These are phyloP conservation scores for Coelastrella sp. DNA, from an alignment of 139 green algal genomes.

Conservation along the genomic window DNA sequence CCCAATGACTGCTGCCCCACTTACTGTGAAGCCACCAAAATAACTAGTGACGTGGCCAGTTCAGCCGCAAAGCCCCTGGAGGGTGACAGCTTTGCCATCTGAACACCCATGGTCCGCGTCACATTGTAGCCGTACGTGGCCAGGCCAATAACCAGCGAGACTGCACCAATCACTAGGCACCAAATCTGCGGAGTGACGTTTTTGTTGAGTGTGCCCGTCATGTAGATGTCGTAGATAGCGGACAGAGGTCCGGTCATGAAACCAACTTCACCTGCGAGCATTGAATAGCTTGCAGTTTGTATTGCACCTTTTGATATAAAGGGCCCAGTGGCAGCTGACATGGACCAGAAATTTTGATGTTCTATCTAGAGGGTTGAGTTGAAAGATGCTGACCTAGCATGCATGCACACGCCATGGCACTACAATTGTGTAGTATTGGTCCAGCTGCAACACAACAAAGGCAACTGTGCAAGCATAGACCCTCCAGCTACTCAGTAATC, in stretches of 20 bases:
- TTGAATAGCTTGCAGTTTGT: conserved; percentile 62
- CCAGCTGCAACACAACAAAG: too few species aligned
- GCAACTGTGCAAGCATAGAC: too few species aligned
- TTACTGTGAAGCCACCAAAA: conserved; percentile 70
- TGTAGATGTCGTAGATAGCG: conserved; percentile 65
- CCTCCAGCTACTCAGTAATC: too few species aligned
- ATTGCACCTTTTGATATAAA: too few species aligned
- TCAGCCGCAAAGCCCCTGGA: conserved; percentile 78
- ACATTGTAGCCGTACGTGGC: conserved; percentile 81
- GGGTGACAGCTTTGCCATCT: conserved; percentile 74
- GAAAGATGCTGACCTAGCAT: too few species aligned
- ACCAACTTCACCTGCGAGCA: conserved; percentile 61
- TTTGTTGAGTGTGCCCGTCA: conserved; percentile 37
- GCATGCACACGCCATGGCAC: too few species aligned
- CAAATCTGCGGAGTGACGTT: conserved; percentile 57
- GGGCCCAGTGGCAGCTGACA: conserved; percentile 58
- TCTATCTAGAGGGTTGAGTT: too few species aligned
- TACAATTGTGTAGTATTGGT: too few species aligned
- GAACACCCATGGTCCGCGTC: conserved; percentile 70
- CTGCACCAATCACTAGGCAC: conserved; percentile 65
- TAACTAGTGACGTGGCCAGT: conserved; percentile 71
- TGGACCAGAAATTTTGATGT: neutral
- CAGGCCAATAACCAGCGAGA: conserved; percentile 72
- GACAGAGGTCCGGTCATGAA: conserved; percentile 67
- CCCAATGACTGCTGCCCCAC: neutral